A percentile compares a stretch with the other conserved stretches of the same genome.
phyloP scores from a whole-genome alignment of 1,284 basidiomycete species.

The Peniophora sp. region DNA sequence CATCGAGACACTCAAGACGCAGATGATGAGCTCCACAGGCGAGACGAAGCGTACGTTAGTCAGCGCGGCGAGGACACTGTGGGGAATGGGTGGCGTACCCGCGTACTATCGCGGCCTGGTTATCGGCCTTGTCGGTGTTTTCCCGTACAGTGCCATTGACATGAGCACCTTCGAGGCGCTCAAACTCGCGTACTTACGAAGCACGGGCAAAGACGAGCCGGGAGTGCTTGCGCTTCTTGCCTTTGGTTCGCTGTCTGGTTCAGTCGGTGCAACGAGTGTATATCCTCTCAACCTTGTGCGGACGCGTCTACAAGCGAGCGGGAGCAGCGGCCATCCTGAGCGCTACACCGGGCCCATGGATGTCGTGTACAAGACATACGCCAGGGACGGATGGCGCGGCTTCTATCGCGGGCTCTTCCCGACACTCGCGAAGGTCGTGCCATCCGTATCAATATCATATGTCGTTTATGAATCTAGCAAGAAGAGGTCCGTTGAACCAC shows the following conservation, averaged over 20 bases:
- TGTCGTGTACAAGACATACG: conserved; percentile 77
- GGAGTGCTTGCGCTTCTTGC: conserved; percentile 76
- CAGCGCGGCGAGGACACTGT: conserved; percentile 57
- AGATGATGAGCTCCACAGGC: conserved; percentile 85
- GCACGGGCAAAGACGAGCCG: conserved; percentile 77
- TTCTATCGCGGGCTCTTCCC: conserved; percentile 93
- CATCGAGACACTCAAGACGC: conserved; percentile 86
- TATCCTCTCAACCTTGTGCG: conserved; percentile 92
- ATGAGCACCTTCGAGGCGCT: conserved; percentile 94
- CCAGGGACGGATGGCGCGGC: conserved; percentile 85
- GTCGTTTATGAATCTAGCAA: conserved; percentile 83
- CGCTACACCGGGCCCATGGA: conserved; percentile 85
- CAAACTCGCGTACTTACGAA: conserved; percentile 76
- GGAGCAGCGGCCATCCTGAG: conserved; percentile 88
- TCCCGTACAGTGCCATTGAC: conserved; percentile 90
- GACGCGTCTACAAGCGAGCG: conserved; percentile 93
- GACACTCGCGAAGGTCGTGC: conserved; percentile 90
- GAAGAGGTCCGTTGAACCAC: conserved; percentile 48
- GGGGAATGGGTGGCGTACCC: conserved; percentile 75
- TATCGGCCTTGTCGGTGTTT: conserved; percentile 87
- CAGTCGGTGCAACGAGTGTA: conserved; percentile 86
- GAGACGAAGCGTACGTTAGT: conserved; percentile 53
- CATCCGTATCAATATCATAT: conserved; percentile 92
- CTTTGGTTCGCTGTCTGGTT: conserved; percentile 86
- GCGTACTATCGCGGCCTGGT: conserved; percentile 90